These are phyloP conservation scores for Elaeis guineensis DNA, from an alignment of 176 grass and related monocot species.

Conservation along the genomic window DNA sequence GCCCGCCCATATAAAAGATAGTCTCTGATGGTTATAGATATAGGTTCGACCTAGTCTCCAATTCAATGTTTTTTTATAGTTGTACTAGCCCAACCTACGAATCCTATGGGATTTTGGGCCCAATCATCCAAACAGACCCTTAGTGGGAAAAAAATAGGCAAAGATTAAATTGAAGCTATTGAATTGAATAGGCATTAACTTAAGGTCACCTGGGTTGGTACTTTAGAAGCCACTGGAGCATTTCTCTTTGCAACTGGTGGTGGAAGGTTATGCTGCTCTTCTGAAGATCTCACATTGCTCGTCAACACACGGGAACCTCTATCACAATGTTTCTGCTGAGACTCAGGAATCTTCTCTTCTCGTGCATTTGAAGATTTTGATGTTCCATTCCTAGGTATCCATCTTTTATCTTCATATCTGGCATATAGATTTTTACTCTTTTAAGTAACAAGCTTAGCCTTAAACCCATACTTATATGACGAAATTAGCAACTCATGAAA, in stretches of 20 bases:
- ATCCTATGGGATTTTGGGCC: too few species aligned
- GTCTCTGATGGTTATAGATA: too few species aligned
- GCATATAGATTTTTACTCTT: slow-evolving; percentile 14
- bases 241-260: slow-evolving; percentile 30
- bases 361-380: slow-evolving; percentile 25
- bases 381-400: slow-evolving; percentile 69
- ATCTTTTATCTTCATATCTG: slow-evolving; percentile 99
- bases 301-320: slow-evolving; percentile 22
- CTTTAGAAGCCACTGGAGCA: slow-evolving; percentile 47
- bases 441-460: background rate
- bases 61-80: too few species aligned
- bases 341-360: slow-evolving; percentile 46
- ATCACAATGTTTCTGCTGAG: slow-evolving; percentile 33
- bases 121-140: too few species aligned
- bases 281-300: slow-evolving; percentile 55
- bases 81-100: too few species aligned
- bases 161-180: too few species aligned
- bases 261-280: slow-evolving; percentile 39
- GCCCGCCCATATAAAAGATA: too few species aligned
- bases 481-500: slow-evolving; percentile 7
- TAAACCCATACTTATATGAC: too few species aligned
- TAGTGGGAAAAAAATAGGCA: too few species aligned
- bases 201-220: slow-evolving; percentile 35
- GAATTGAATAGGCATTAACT: too few species aligned
- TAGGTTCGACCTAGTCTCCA: too few species aligned